Percentiles rank a stretch among this genome's conserved stretches.
Conservation (phyloP, 2,329 filamentous ascomycete species). For the Immersiporthe knoxdaviesiana region DNA sequence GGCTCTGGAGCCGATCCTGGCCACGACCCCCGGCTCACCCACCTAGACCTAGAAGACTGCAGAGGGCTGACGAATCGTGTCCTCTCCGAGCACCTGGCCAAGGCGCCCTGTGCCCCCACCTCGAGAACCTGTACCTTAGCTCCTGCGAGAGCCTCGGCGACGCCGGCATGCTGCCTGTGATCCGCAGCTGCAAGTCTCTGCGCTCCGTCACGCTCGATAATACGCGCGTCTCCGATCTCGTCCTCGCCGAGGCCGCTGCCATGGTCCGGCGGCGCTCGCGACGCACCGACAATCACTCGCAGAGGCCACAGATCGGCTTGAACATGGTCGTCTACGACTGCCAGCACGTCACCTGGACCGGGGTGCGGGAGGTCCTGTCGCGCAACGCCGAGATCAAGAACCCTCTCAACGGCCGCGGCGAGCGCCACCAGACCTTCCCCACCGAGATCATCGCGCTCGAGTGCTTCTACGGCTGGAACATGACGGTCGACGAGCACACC, state of each 20-base stretch:
- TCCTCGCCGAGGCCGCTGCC: conserved; percentile 81
- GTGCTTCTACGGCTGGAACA: conserved; percentile 94
- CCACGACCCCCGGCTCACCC: conserved; percentile 78
- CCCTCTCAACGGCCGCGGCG: conserved; percentile 35
- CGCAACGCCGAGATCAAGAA: conserved; percentile 77
- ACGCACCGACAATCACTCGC: conserved; percentile 44
- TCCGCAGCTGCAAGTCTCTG: conserved; percentile 74
- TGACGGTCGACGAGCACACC: conserved; percentile 91
- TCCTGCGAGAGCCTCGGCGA: conserved; percentile 89
- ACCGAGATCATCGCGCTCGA: conserved; percentile 83
- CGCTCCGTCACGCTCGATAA: conserved; percentile 86
- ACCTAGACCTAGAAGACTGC: conserved; percentile 89
- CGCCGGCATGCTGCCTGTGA: conserved; percentile 77
- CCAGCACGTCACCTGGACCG: conserved; percentile 88
- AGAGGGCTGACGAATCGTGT: conserved; percentile 74
- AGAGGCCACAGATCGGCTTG: conserved; percentile 63
- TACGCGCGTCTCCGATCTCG: conserved; percentile 84
- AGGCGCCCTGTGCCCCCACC: conserved; percentile 71
- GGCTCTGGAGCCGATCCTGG: conserved; percentile 72
- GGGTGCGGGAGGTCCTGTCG: conserved; percentile 82
- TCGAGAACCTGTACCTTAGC: conserved; percentile 84
- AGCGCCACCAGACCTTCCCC: conserved; percentile 56
- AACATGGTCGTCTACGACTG: conserved; percentile 89
- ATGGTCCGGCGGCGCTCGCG: conserved; percentile 70
- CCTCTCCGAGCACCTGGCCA: conserved; percentile 72